These are phyloP conservation scores for Pascua sp. DNA, from an alignment of 1,284 basidiomycete genomes.

Conservation along the genomic window DNA sequence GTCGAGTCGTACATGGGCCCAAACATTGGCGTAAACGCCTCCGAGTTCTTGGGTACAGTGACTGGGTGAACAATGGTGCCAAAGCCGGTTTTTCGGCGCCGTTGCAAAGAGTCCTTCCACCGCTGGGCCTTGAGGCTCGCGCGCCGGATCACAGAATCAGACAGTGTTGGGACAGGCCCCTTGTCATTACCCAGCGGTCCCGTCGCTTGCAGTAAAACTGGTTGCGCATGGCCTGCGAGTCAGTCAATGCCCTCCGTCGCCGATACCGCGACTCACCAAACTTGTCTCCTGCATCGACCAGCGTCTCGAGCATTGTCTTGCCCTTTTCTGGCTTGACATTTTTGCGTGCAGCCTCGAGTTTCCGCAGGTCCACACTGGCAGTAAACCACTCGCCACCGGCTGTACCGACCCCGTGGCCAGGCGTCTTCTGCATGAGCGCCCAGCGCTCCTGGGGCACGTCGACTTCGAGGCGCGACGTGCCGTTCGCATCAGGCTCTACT, in stretches of 20 bases:
- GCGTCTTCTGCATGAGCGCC: constrained; percentile 40
- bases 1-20: constrained; percentile 40
- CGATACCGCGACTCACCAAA: constrained; percentile 30
- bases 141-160: constrained; percentile 30
- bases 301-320: constrained; percentile 15
- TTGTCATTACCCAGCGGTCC: constrained; percentile 10
- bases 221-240: constrained; percentile 29
- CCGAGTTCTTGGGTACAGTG: not conserved
- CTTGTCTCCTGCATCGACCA: constrained; percentile 25
- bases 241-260: not conserved
- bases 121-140: constrained; percentile 37
- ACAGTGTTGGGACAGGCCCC: constrained; percentile 18
- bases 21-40: constrained; percentile 33
- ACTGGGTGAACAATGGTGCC: constrained; percentile 3
- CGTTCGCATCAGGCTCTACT: constrained; percentile 25
- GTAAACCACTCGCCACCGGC: constrained; percentile 42
- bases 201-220: constrained; percentile 30
- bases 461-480: not conserved
- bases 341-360: constrained; percentile 19
- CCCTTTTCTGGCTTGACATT: constrained; percentile 13
- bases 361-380: constrained; percentile 27
- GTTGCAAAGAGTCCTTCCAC: constrained; percentile 32
- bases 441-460: constrained; percentile 26
- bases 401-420: constrained; percentile 10
- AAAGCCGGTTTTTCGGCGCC: constrained; percentile 5